Conservation (phyloP, 78 protist species). For the Guillardia theta region DNA sequence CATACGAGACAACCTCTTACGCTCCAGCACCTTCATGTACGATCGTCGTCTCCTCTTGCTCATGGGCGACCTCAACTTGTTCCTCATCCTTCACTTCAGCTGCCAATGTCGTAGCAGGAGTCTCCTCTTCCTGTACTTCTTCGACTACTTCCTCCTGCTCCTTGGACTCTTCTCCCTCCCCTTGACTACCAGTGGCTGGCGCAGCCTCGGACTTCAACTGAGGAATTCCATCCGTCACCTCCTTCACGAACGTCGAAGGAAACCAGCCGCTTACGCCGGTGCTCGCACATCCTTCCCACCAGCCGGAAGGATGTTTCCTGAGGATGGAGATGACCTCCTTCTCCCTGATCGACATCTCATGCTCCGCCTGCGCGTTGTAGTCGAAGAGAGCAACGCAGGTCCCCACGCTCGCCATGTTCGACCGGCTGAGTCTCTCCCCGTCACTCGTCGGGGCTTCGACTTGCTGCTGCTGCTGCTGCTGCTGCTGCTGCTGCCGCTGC, state of each 20-base stretch:
- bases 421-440: not conserved
- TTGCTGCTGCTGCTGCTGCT: constrained; percentile 6
- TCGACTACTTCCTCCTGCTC: too few species aligned
- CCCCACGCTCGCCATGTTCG: not conserved
- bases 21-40: too few species aligned
- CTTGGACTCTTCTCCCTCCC: too few species aligned
- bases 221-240: too few species aligned
- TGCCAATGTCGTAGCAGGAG: too few species aligned
- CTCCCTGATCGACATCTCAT: not conserved
- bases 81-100: too few species aligned
- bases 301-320: not conserved
- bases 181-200: too few species aligned
- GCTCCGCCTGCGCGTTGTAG: not conserved
- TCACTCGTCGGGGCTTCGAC: not conserved
- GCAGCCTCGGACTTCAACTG: too few species aligned
- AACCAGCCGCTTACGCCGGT: not conserved
- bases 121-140: too few species aligned
- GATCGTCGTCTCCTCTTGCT: too few species aligned
- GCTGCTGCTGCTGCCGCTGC: constrained; percentile 3
- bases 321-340: not conserved
- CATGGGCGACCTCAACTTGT: too few species aligned
- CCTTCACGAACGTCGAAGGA: not conserved
- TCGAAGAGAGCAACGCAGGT: not conserved
- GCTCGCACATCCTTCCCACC: not conserved
- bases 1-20: too few species aligned